Evolutionary conservation across 306 rosid genomes (phyloP).

Genomic region (Hylodesmum podocarpum): DNA sequence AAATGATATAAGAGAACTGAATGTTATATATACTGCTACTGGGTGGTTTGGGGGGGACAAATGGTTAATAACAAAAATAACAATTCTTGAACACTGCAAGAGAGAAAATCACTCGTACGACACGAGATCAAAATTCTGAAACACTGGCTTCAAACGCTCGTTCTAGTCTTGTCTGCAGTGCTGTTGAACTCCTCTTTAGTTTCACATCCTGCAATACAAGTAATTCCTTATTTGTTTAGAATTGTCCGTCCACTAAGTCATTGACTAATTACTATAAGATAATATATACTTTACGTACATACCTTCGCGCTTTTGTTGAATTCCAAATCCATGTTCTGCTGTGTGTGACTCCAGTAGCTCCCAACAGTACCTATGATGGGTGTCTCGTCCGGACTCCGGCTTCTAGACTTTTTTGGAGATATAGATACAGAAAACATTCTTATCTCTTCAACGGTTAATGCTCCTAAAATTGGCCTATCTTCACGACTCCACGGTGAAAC

Average conservation of each 20-base stretch:
- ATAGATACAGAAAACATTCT: constrained; percentile 39
- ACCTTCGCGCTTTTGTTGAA: constrained; percentile 37
- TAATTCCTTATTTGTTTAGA: not conserved
- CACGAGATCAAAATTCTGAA: constrained; percentile 32
- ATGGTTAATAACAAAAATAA: not conserved
- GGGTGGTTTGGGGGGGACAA: not conserved
- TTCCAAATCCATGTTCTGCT: constrained; percentile 44
- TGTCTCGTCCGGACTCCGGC: constrained; percentile 50
- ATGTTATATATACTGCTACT: not conserved
- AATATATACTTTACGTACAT: not conserved
- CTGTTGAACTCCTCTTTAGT: constrained; percentile 29
- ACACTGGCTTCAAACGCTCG: constrained; percentile 36
- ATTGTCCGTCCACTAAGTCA: not conserved
- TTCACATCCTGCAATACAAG: constrained; percentile 42
- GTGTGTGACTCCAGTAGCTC: constrained; percentile 73
- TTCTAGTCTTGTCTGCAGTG: constrained; percentile 46
- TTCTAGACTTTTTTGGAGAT: constrained; percentile 40
- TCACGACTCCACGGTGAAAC: constrained; percentile 39
- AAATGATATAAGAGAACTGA: not conserved
- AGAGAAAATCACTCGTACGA: not conserved
- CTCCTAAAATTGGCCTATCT: constrained; percentile 67
- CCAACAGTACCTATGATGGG: constrained; percentile 74
- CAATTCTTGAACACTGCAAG: not conserved
- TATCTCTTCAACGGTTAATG: constrained; percentile 52
- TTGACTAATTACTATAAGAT: not conserved